Base-by-base conservation (phyloP, 1,139 yeast genomes). In the Kodamaea sp. region DNA sequence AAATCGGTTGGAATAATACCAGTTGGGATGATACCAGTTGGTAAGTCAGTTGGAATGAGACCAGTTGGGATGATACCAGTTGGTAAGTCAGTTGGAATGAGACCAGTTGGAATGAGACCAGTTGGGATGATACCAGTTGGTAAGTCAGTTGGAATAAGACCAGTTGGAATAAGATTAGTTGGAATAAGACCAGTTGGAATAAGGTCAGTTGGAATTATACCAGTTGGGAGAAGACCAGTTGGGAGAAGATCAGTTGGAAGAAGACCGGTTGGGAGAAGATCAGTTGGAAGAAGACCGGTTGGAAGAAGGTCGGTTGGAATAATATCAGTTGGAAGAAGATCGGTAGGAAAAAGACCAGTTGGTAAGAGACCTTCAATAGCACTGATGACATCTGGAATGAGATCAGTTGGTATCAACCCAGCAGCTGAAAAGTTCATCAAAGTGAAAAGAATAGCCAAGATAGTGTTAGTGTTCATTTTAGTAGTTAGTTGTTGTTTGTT, bases 11-110 rank as follows among this genome's bases (percentile, higher is more conserved):
- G 28, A 32, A 32, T 10, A n/a, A n/a, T 4, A 24, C 27, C 26
- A 11, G 31, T 27, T 6, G 25, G 32, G 24, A 34, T 12, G 11
- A 10, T 6, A 32, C 31, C 35, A 24, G 34, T 15, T 20, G 34
- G 34, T 23, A 24, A 7, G 24, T 6, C 34, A 15, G 34, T 24
- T 10, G 35, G 29, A 32, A 32, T 10, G 4, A n/a, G 20, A 24
- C 27, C 37, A 25, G 34, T 22, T 3, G 34, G 34, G 23, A 24
- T 10, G 4, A 12, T 2, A 31, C 8, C 34, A 5, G 34, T 25
- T 10, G 35, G 29, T 15, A 15, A 15, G 20, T 29, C 78, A 4
- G 32, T 30, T 30, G 24, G 32, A 10, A 30, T 15, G 4, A 8
- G 24, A 7, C 20, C 32, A 30, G n/a, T 30, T 11, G 32, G 32